phyloP scores from a whole-genome alignment of 2,329 filamentous ascomycete genomes.

The Colletotrichum viniferum region DNA sequence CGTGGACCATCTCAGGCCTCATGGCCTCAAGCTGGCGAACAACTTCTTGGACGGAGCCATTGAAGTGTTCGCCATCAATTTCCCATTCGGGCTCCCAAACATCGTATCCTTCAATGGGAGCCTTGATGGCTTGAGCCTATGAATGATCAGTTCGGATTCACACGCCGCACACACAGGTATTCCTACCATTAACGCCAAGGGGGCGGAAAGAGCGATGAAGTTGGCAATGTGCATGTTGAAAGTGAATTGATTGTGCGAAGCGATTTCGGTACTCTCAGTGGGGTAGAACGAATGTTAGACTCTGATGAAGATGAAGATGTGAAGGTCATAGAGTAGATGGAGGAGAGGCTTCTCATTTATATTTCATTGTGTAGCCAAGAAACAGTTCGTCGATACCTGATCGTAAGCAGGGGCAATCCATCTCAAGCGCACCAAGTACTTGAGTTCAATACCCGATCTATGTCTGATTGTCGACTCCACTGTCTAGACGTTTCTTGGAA shows the following conservation, averaged over 20 bases:
- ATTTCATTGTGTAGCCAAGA: neutral
- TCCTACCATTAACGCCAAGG: neutral
- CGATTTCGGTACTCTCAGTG: neutral
- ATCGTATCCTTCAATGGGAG: neutral
- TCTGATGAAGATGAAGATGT: neutral
- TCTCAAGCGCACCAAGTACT: neutral
- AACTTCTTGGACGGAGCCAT: neutral
- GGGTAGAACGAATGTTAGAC: neutral
- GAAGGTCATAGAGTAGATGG: fast-evolving
- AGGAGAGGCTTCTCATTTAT: neutral
- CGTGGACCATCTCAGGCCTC: neutral
- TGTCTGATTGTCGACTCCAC: neutral
- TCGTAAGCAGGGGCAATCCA: neutral
- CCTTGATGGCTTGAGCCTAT: neutral
- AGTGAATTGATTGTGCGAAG: neutral
- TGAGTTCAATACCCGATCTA: neutral
- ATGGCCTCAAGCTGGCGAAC: neutral
- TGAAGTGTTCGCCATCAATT: conserved; percentile 10
- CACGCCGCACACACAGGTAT: neutral
- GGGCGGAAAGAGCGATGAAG: neutral
- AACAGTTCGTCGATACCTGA: fast-evolving
- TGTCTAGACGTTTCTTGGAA: neutral
- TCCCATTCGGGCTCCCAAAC: conserved; percentile 15
- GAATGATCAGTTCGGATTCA: fast-evolving
- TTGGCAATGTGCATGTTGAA: neutral